Evolutionary conservation across 371 early-diverging fungal species (phyloP), one percentile per base, ranked within the genome.

Genomic region (Entomophthora muscae): DNA sequence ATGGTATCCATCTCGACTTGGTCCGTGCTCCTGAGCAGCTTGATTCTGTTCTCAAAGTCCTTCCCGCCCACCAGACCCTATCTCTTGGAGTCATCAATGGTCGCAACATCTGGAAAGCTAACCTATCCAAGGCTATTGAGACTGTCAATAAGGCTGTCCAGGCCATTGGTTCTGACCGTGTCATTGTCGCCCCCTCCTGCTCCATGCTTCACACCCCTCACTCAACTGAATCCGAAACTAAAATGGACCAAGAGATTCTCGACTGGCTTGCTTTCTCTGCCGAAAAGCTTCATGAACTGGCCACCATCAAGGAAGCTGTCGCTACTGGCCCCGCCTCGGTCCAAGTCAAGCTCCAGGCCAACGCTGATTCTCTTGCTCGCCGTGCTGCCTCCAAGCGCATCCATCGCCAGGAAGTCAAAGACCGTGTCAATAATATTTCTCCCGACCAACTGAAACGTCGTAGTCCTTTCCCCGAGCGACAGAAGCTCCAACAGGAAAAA

Each of bases 31-130:
- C 86, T 54, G 79, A 81, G 64, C 88, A 95, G 67, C 75, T 95
- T 52, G 86, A 89, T 65, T 66, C 73, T 32, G 78, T 86, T 57
- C 70, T 88, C 64, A 67, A 65, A 33, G 72, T 76, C 66, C 65
- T 84, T 42, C 71, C 79, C 58, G 67, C 70, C 29, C 70, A 71
- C 67, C 68, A 73, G 57, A 12, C 28, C 52, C 76, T 95, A 54
- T 93, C 94, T 26, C 79, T 90, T 61, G 95, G 96, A 72, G 78
- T 94, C 55, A 77, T 93, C 67, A 83, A 94, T 74, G 97, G 97
- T 58, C 89, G 97, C 70, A 95, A 96, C 83, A 84, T 96, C 75
- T 96, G 97, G 97, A 92, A 90, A 79, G 78, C 86, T 68, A 85
- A 94, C 78, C 73, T 93, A 57, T 77, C 72, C 68, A 73, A 76